Evolutionary conservation across 306 rosid species (phyloP).

Genomic region (Fragaria vesca): DNA sequence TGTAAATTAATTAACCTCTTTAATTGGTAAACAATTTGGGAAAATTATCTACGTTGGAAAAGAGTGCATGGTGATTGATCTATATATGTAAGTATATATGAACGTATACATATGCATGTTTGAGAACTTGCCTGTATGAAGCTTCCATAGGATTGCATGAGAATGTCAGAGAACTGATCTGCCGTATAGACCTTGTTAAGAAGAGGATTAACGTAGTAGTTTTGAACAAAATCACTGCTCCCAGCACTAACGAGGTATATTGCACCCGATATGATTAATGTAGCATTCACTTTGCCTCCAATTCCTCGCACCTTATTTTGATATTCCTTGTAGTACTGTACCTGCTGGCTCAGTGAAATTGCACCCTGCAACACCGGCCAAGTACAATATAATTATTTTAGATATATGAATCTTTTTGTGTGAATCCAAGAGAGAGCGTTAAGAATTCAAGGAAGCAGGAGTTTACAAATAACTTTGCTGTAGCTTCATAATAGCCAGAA

Average conservation of each 20-base stretch:
- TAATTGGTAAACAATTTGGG: not conserved
- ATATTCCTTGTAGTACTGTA: slow-evolving; percentile 58
- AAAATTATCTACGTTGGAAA: not conserved
- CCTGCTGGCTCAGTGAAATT: slow-evolving; percentile 51
- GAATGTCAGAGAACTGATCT: slow-evolving; percentile 54
- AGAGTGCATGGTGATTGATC: not conserved
- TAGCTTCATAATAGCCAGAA: slow-evolving; percentile 55
- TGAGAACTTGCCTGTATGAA: slow-evolving; percentile 44
- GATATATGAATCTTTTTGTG: not conserved
- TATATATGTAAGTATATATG: not conserved
- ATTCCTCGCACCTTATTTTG: slow-evolving; percentile 41
- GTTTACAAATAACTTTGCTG: slow-evolving; percentile 53
- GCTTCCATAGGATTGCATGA: slow-evolving; percentile 36
- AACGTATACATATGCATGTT: not conserved
- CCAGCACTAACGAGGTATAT: slow-evolving; percentile 53
- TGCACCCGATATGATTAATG: slow-evolving; percentile 53
- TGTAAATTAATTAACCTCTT: too few species aligned
- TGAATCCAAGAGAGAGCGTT: not conserved
- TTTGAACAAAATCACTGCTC: slow-evolving; percentile 62
- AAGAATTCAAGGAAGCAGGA: not conserved
- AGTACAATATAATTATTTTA: not conserved
- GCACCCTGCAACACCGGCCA: slow-evolving; percentile 37
- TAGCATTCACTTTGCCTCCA: slow-evolving; percentile 45
- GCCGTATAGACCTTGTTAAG: slow-evolving; percentile 38
- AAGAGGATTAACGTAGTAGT: slow-evolving; percentile 63